These are phyloP conservation scores for Tilletia horrida DNA, from an alignment of 1,284 basidiomycete species.

Conservation along the genomic window DNA sequence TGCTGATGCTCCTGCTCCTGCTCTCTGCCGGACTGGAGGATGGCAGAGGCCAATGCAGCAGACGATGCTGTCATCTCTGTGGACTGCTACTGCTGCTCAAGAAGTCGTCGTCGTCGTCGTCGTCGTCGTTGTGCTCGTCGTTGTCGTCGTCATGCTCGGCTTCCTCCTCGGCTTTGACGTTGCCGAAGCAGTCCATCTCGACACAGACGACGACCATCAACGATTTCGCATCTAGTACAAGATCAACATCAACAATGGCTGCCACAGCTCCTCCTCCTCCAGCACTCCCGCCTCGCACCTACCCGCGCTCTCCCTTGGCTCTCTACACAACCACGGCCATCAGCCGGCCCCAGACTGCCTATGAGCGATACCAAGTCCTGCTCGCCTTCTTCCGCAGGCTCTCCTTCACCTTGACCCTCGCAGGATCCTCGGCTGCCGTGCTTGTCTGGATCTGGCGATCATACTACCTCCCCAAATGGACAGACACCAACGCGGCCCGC, in stretches of 20 bases:
- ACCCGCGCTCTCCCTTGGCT: constrained; percentile 10
- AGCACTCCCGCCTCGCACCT: constrained; percentile 1
- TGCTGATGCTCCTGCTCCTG: neutral
- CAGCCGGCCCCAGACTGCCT: neutral
- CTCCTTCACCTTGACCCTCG: constrained; percentile 4
- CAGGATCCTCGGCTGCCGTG: neutral
- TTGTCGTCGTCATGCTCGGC: neutral
- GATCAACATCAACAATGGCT: neutral
- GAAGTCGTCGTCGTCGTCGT: no score
- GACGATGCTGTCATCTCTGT: no score
- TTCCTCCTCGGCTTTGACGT: neutral
- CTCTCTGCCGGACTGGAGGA: neutral
- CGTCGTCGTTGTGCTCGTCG: neutral
- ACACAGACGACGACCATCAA: neutral
- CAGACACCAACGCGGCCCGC: constrained; percentile 4
- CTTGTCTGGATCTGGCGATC: constrained; percentile 5
- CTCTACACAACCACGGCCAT: constrained; percentile 9
- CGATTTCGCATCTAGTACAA: neutral
- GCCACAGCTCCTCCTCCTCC: neutral
- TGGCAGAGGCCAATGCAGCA: no score
- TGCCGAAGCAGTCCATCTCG: neutral
- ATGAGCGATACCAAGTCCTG: constrained; percentile 11
- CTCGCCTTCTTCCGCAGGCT: constrained; percentile 16
- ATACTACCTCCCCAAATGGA: constrained; percentile 13
- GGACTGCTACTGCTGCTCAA: no score